Evolutionary conservation across 2,329 filamentous ascomycete species (phyloP), one percentile per base, ranked within the genome.

Genomic region (Aspergillus pseudonomiae): DNA sequence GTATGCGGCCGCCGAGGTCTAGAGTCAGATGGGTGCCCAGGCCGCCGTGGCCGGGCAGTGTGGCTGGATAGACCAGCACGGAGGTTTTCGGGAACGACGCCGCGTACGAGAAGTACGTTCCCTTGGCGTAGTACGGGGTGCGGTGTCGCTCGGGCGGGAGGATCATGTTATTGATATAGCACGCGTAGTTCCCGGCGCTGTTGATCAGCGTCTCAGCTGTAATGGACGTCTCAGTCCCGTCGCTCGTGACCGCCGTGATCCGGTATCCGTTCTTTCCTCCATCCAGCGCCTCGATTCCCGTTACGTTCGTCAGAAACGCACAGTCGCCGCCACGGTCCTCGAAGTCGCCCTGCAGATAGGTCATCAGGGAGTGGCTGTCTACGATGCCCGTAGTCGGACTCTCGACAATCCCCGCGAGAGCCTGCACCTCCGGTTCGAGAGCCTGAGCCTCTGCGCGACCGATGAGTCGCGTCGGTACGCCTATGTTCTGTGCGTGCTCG

Each of bases 11-110:
- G 0, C 83, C 86, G 79, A 98, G 85, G 76, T 99, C 95, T 62
- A 98, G 85, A 1, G 95, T 99, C 21, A 99, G 83, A 78, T 99
- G 95, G 0, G 95, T 98, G 55, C 95, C 95, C 0, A 99, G 94
- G 0, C 95, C 94, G 58, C 88, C 94, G 26, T 89, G 86, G 2
- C 94, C 94, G 0, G 93, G 91, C 10, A 91, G 83, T 0, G 94
- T 93, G 0, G 91, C 93, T 0, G 95, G 95, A 74, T 98, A 99
- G 57, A 99, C 84, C 26, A 99, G 86, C 0, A 91, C 92, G 2
- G 79, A 82, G 12, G 94, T 88, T 46, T 80, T 83, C 0, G 93
- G 94, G 1, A 74, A 73, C 0, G 89, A 86, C 1, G 87, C 82
- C 0, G 85, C 79, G 80, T 97, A 98, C 34, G 90, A 91, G 80